Base-by-base conservation (phyloP, 1,284 basidiomycete species). In the Abortiporus biennis region DNA sequence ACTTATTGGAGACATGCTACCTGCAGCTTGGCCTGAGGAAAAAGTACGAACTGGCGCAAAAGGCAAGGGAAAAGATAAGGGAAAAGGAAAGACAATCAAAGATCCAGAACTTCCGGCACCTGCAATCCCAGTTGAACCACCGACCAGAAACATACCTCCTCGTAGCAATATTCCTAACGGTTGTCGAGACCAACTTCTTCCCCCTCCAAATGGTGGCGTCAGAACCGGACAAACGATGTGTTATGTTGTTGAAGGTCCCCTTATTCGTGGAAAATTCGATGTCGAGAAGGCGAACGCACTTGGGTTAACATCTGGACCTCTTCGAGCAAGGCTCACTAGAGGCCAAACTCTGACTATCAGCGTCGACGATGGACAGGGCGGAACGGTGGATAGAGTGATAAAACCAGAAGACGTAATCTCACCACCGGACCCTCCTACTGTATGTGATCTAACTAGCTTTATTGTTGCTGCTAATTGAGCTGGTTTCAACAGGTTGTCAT, bases 231-330 rank as follows among this genome's bases (percentile, higher is more conserved):
- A 68, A 5, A 67, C 72, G 2, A 46, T 78, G n/a, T 72, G 73
- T 4, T 96, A 93, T 58, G 71, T 94, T 19, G 62, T 85, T 32
- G 72, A 89, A 37, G 90, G 91, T 0, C 88, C 92, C 0, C 71
- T 71, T 2, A 68, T 83, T 29, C 79, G 91, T 2, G 93, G 93
- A n/a, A 92, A 89, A 61, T 95, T 98, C 56, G 78, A 95, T 49
- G 78, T 64, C 0, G 63, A 64, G 44, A 81, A 78, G 49, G 90
- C 92, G 0, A 57, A 68, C 4, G 73, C 66, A 24, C 68, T 92
- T 1, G 83, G 85, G 6, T 68, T 98, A 2, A 71, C 76, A 1
- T 65, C 66, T 2, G 87, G 89, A 3, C 72, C 69, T 2, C 46
- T 66, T 57, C 57, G 69, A 35, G 59, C 68, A 19, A 57, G 54